Evolutionary conservation across 1,139 yeast genomes (phyloP).

Genomic region (Debaryomycetaceae sp.): DNA sequence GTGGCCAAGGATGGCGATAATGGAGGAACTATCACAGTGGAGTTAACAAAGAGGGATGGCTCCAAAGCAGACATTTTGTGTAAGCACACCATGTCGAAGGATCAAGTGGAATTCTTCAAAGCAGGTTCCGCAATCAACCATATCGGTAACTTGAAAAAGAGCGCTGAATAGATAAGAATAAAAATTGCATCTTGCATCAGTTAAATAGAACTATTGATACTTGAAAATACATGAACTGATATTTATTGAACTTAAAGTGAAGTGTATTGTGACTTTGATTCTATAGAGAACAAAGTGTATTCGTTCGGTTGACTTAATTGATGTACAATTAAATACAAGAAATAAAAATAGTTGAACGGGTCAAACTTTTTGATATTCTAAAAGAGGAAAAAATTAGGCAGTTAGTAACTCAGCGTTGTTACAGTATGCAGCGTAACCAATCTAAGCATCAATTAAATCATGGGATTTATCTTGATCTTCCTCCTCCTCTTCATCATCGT

Average conservation of each 20-base stretch:
- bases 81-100: conserved; percentile 95
- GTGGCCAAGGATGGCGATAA: conserved; percentile 77
- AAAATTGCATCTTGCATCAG: not conserved
- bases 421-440: not conserved
- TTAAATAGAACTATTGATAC: not conserved
- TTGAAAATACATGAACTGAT: not conserved
- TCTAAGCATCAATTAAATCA: conserved; percentile 53
- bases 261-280: not conserved
- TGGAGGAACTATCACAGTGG: conserved; percentile 73
- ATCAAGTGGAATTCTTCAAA: conserved; percentile 91
- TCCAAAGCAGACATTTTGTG: conserved; percentile 65
- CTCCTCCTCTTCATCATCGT: conserved; percentile 54
- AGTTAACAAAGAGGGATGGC: conserved; percentile 75
- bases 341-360: not conserved
- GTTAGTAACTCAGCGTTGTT: not conserved
- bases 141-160: conserved; percentile 65
- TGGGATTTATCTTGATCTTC: conserved; percentile 34
- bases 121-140: conserved; percentile 96
- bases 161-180: not conserved
- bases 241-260: not conserved
- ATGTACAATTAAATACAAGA: not conserved
- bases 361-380: not conserved
- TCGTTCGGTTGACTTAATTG: not conserved
- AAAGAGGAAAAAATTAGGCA: not conserved
- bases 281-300: not conserved